A percentile compares a stretch with the other conserved stretches of the same genome.
These are phyloP conservation scores for Neurospora sp. DNA, from an alignment of 495 filamentous ascomycete genomes.

Conservation along the genomic window DNA sequence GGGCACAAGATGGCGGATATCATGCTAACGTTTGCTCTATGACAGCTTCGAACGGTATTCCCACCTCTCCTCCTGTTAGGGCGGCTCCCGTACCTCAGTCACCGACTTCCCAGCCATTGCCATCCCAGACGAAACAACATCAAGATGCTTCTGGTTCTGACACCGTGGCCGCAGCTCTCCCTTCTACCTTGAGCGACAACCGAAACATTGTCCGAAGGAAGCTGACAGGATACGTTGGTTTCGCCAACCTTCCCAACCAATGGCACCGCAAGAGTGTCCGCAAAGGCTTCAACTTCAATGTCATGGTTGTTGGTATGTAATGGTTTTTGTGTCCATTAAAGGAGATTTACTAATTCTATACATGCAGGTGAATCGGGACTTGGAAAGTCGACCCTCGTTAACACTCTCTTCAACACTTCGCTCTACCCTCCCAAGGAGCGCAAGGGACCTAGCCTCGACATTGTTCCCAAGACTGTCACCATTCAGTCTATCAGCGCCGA, in stretches of 20 bases:
- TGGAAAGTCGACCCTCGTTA: conserved; percentile 97
- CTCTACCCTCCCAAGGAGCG: conserved; percentile 98
- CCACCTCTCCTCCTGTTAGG: conserved; percentile 18
- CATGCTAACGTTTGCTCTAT: conserved; percentile 19
- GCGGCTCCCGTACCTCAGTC: conserved; percentile 22
- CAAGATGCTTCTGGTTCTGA: conserved; percentile 67
- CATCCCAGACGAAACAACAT: conserved; percentile 30
- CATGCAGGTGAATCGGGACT: conserved; percentile 88
- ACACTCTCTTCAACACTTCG: conserved; percentile 98
- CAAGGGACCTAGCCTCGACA: conserved; percentile 91
- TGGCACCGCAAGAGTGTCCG: conserved; percentile 99
- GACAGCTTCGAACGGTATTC: conserved; percentile 42
- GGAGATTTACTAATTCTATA: conserved; percentile 7
- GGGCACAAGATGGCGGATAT: neutral
- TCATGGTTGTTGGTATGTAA: conserved; percentile 94
- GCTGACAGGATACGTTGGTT: conserved; percentile 95
- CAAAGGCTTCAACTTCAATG: conserved; percentile 99
- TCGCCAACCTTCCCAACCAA: conserved; percentile 97
- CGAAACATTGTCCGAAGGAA: conserved; percentile 97
- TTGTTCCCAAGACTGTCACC: conserved; percentile 96
- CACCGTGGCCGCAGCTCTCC: conserved; percentile 60
- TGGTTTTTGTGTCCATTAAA: neutral
- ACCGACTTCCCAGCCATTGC: conserved; percentile 46
- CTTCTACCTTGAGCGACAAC: conserved; percentile 66
- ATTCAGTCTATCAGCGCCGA: conserved; percentile 98